phyloP scores from a whole-genome alignment of 176 grass and related monocot genomes.

The Carex myosuroides region DNA sequence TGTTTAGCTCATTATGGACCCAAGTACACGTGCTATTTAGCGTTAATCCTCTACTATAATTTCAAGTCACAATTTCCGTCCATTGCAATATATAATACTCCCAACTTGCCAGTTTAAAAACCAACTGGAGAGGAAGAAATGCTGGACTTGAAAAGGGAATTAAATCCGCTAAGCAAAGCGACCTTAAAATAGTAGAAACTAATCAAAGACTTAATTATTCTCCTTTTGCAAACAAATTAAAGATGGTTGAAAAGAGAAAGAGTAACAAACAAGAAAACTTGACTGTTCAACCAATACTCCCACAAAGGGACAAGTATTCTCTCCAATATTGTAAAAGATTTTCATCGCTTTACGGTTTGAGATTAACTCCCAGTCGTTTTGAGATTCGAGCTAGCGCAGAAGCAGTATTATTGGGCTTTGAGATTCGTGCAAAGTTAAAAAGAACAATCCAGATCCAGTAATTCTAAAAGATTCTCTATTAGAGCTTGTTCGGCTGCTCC shows the following conservation, averaged over 20 bases:
- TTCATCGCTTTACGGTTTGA: too few species aligned
- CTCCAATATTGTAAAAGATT: too few species aligned
- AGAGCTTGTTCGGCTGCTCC: too few species aligned
- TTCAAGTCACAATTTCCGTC: background rate
- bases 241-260: background rate
- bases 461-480: too few species aligned
- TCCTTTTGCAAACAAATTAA: conserved; percentile 17
- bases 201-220: background rate
- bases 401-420: too few species aligned
- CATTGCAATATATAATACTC: background rate
- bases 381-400: too few species aligned
- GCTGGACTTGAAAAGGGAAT: background rate
- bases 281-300: conserved; percentile 2
- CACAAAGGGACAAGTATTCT: too few species aligned
- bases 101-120: background rate
- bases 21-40: too few species aligned
- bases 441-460: too few species aligned
- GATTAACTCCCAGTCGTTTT: too few species aligned
- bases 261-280: background rate
- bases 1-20: too few species aligned
- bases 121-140: background rate
- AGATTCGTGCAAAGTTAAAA: too few species aligned
- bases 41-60: background rate
- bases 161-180: background rate
- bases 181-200: background rate